Evolutionary conservation across 2,329 filamentous ascomycete species (phyloP), one percentile per base, ranked within the genome.

Genomic region (Penicillium thymicola): DNA sequence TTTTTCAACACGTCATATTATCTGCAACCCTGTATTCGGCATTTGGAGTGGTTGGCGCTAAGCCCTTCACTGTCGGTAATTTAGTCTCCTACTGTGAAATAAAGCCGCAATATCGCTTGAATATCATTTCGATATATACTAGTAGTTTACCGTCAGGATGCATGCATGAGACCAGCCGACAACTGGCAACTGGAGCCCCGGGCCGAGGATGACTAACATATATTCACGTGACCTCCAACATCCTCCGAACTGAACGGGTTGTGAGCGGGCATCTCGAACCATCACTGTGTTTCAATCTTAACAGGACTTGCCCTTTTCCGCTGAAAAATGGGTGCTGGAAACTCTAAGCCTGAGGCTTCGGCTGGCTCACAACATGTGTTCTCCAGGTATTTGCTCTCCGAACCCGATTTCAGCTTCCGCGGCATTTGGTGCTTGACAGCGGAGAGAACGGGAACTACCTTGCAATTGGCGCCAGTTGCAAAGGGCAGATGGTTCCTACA

Each of bases 341-440:
- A 80, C 75, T 87, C 85, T 51, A 86, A 86, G 75, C 81, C 81
- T 65, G 78, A 81, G 61, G 76, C 75, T 61, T 74, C 78, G 67
- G 75, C 70, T 59, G 68, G 66, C 62, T 71, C 79, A 65, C 82
- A 84, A 75, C 84, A 86, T 75, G 77, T 86, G 70, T 87, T 88
- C 74, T 78, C 81, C 50, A 79, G 84, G 84, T 87, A 71, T 23
- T 46, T 54, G 42, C 43, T 37, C 54, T 27, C 48, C 40, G 54
- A 46, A 11, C 21, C 42, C 34, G n/a, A 55, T 50, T 25, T 37
- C n/a, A 58, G 50, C 37, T 49, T 52, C 52, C 53, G 40, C 52
- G 46, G 50, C 25, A 43, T 40, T 44, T 42, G 38, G 42, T 38
- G 27, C 18, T 50, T 36, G 36, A 44, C 34, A 25, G 28, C 21